A percentile compares a stretch with the other conserved stretches of the same genome.
These are phyloP conservation scores for Cadophora sp. DNA, from an alignment of 2,329 filamentous ascomycete species.

Conservation along the genomic window DNA sequence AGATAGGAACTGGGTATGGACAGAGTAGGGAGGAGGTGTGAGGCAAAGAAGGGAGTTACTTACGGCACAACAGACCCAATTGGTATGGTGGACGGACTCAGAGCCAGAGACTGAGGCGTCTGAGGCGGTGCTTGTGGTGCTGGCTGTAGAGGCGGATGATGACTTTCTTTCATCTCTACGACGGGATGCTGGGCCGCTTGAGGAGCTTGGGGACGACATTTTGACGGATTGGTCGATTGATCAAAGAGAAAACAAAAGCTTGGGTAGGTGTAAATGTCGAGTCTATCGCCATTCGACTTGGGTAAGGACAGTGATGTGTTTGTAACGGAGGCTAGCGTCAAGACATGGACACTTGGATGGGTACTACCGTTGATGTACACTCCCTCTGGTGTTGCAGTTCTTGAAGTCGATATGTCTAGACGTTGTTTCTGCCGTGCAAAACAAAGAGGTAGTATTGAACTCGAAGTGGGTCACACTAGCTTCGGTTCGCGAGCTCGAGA, in stretches of 20 bases:
- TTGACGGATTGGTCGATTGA: background rate
- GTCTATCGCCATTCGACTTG: background rate
- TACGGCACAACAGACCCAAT: conserved; percentile 8
- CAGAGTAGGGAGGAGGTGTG: background rate
- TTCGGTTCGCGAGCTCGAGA: background rate
- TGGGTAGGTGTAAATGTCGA: background rate
- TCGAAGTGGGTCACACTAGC: background rate
- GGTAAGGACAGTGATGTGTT: background rate
- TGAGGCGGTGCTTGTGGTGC: background rate
- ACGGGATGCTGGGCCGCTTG: background rate
- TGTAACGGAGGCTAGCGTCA: background rate
- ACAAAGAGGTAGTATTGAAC: background rate
- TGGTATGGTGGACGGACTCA: background rate
- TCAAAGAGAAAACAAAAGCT: background rate
- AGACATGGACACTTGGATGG: background rate
- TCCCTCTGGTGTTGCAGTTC: background rate
- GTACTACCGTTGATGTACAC: background rate
- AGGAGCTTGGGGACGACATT: background rate
- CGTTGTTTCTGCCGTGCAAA: background rate
- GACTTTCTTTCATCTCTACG: background rate
- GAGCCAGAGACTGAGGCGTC: background rate
- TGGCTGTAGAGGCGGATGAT: background rate
- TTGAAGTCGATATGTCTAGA: background rate
- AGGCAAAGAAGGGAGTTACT: background rate
- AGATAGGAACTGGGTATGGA: no score